Evolutionary conservation across 148 eudicot genomes (phyloP).

Genomic region (Oxyria digyna): DNA sequence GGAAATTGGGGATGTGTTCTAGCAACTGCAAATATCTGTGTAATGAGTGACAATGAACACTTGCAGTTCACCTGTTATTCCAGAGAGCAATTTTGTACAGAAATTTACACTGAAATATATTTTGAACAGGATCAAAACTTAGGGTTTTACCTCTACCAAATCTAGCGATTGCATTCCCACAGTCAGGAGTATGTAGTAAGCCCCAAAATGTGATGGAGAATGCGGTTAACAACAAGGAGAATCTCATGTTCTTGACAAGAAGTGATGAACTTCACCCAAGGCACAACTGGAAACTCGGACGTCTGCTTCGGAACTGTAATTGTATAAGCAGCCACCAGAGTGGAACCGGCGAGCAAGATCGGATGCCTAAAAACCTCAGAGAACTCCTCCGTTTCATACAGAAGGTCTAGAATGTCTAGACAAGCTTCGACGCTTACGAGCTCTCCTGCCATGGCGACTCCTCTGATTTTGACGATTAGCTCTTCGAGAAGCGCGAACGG

Average conservation of each 20-base stretch:
- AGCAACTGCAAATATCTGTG: background rate
- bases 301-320: conserved; percentile 54
- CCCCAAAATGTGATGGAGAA: conserved; percentile 15
- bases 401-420: conserved; percentile 72
- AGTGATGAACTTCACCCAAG: conserved; percentile 47
- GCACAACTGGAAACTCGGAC: conserved; percentile 66
- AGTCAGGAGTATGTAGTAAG: background rate
- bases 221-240: conserved; percentile 10
- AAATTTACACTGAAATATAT: background rate
- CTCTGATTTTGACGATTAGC: conserved; percentile 42
- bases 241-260: conserved; percentile 20
- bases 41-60: background rate
- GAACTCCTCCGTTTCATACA: conserved; percentile 55
- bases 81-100: background rate
- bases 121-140: background rate
- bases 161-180: background rate
- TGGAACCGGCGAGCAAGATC: conserved; percentile 33
- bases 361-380: conserved; percentile 28
- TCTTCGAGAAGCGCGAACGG: conserved; percentile 46
- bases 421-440: conserved; percentile 52
- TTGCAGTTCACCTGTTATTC: background rate
- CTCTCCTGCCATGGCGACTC: conserved; percentile 48
- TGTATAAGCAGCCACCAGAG: conserved; percentile 45
- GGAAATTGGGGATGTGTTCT: background rate
- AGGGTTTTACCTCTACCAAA: background rate